Base-by-base conservation (phyloP, 768 basidiomycete genomes). In the Suillus decipiens region DNA sequence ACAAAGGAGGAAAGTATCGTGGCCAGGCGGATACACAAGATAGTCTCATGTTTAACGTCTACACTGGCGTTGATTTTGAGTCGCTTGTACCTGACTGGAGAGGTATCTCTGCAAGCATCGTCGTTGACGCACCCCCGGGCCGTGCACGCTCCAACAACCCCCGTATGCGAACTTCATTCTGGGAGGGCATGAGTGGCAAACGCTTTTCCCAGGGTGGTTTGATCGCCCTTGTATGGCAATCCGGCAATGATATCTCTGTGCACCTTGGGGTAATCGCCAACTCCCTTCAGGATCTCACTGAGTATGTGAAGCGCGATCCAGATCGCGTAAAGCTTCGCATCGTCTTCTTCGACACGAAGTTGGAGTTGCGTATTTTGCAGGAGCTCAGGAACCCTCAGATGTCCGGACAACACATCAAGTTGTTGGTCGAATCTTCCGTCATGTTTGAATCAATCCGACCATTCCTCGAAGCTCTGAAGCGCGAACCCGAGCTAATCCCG, bases 381-480 rank as follows among this genome's bases (percentile, higher is more conserved):
- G 77, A 80, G 50, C 64, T 83, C 56, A 62, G 61, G 62, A 60
- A 68, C 69, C 59, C 64, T 1, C 69, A 77, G 22, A 69, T 70
- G 50, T 68, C 71, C 15, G 63, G 55, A 1, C 59, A 72, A 24
- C 66, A 41, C 36, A 57, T 50, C 71, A 77, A 66, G 56, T 59
- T 88, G 2, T 74, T 90, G 28, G 74, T 90, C 15, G 89, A 91
- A 63, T 80, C 84, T 0, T 81, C 84, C 0, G 82, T 90, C 62
- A 82, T 91, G 83, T 89, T 82, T 63, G 89, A 89, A 63, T 78
- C 86, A 0, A 82, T 88, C 39, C 78, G 87, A 8, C 90, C 90
- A 0, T 91, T 91, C 76, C 77, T 92, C 15, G 80, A 88, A 62
- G 80, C 84, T 0, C 77, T 92, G 4, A 79, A 84, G 64, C 73